A percentile compares a stretch with the other conserved stretches of the same genome.
Conservation (phyloP, 2,329 filamentous ascomycete species). For the Trichothecium roseum region DNA sequence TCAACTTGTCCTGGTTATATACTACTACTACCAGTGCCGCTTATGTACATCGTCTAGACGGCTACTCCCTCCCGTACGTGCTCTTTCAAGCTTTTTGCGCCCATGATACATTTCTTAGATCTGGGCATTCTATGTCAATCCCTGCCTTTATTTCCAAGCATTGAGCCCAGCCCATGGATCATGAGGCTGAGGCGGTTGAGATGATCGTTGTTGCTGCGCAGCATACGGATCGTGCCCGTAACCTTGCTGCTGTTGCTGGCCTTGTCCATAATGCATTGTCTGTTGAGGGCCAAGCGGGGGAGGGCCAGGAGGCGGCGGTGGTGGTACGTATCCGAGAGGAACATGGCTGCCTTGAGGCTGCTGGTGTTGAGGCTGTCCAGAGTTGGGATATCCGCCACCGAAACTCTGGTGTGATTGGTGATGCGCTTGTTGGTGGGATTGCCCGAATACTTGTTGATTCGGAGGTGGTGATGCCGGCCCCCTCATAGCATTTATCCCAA, state of each 20-base stretch:
- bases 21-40: background rate
- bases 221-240: conserved; percentile 2
- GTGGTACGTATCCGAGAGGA: conserved; percentile 49
- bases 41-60: conserved; percentile 1
- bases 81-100: too few species aligned
- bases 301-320: conserved; percentile 52
- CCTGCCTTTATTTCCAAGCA: conserved; percentile 41
- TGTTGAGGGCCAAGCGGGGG: conserved; percentile 53
- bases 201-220: conserved; percentile 16
- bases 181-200: conserved; percentile 25
- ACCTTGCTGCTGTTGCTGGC: conserved; percentile 9
- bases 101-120: too few species aligned
- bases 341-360: conserved; percentile 32
- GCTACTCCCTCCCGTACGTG: too few species aligned
- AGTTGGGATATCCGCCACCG: conserved; percentile 18
- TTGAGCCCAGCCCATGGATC: conserved; percentile 44
- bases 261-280: conserved; percentile 42
- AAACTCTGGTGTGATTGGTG: conserved; percentile 19
- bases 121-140: too few species aligned
- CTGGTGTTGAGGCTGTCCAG: conserved; percentile 28
- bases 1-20: background rate
- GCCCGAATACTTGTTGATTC: conserved; percentile 39
- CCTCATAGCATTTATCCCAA: conserved; percentile 27
- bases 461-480: conserved; percentile 45
- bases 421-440: conserved; percentile 15